These are phyloP conservation scores for Phytopythium delawarense DNA, from an alignment of 352 stramenopile genomes.

Conservation along the genomic window DNA sequence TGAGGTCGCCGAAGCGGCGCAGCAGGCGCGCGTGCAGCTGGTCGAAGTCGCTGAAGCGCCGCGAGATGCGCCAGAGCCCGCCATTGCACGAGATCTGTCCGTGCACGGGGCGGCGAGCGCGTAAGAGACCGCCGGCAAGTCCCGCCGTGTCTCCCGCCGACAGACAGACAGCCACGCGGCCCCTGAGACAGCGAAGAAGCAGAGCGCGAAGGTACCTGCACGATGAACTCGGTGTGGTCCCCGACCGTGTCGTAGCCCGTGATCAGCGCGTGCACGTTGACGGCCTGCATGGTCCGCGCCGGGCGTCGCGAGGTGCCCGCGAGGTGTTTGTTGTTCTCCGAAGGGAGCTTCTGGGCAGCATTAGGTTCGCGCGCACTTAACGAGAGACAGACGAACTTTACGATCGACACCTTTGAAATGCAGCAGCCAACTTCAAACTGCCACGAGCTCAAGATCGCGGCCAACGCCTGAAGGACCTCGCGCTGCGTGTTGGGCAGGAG, in stretches of 20 bases:
- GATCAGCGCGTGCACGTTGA: conserved; percentile 79
- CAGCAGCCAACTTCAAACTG: conserved; percentile 1
- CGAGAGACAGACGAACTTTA: neutral
- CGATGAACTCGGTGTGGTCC: conserved; percentile 84
- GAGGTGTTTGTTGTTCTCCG: neutral
- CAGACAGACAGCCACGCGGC: too few relatives aligned
- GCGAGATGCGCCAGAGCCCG: conserved; percentile 78
- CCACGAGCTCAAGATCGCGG: neutral
- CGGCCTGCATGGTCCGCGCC: conserved; percentile 32
- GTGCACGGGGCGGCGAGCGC: neutral
- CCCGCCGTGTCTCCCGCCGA: too few relatives aligned
- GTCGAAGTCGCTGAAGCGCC: conserved; percentile 86
- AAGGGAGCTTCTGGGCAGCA: neutral
- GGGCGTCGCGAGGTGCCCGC: neutral
- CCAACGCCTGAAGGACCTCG: neutral
- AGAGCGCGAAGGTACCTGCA: conserved; percentile 35
- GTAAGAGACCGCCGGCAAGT: neutral
- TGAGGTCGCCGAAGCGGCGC: conserved; percentile 67
- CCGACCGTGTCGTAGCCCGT: conserved; percentile 79
- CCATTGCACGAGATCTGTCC: conserved; percentile 77
- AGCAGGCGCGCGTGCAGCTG: conserved; percentile 77
- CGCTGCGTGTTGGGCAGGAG: neutral
- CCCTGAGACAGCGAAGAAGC: too few relatives aligned
- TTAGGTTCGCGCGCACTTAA: neutral
- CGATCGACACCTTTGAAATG: neutral